phyloP scores from a whole-genome alignment of 1,284 basidiomycete genomes.

The Marasmius fiardii region DNA sequence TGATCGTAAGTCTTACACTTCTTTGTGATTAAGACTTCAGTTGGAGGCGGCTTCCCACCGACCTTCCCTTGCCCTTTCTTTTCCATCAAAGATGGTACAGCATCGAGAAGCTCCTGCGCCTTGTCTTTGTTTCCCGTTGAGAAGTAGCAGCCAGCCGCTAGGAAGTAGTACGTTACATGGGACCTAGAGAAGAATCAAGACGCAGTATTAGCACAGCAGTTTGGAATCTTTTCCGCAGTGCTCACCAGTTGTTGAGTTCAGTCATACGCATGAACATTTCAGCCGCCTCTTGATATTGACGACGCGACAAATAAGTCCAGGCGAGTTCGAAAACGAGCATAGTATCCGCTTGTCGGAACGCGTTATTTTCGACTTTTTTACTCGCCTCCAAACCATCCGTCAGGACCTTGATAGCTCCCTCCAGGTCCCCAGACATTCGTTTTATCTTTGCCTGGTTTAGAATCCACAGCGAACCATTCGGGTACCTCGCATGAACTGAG shows the following conservation, averaged over 20 bases:
- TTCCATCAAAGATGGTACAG: conserved; percentile 56
- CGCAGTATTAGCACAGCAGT: not conserved
- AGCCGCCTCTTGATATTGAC: conserved; percentile 64
- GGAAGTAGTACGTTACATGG: conserved; percentile 73
- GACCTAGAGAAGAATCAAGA: conserved; percentile 41
- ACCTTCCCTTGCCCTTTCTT: conserved; percentile 44
- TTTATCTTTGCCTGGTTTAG: conserved; percentile 77
- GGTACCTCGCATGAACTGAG: conserved; percentile 53
- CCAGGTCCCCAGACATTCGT: conserved; percentile 63
- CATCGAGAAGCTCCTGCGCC: conserved; percentile 59
- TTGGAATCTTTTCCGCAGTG: too few relatives aligned
- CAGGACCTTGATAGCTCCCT: conserved; percentile 60
- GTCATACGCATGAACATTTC: conserved; percentile 62
- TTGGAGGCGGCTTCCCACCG: conserved; percentile 66
- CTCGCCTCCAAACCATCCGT: conserved; percentile 52
- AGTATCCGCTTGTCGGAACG: conserved; percentile 70
- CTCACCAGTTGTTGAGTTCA: conserved; percentile 65
- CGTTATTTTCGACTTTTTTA: conserved; percentile 23
- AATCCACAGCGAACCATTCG: conserved; percentile 71
- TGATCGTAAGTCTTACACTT: conserved; percentile 47
- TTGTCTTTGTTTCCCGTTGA: conserved; percentile 43
- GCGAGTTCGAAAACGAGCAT: conserved; percentile 76
- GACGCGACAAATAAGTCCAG: conserved; percentile 67
- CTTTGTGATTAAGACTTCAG: conserved; percentile 73
- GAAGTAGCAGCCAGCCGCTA: conserved; percentile 49